phyloP scores from a whole-genome alignment of 768 basidiomycete genomes.

The Boletus tomentosulus region DNA sequence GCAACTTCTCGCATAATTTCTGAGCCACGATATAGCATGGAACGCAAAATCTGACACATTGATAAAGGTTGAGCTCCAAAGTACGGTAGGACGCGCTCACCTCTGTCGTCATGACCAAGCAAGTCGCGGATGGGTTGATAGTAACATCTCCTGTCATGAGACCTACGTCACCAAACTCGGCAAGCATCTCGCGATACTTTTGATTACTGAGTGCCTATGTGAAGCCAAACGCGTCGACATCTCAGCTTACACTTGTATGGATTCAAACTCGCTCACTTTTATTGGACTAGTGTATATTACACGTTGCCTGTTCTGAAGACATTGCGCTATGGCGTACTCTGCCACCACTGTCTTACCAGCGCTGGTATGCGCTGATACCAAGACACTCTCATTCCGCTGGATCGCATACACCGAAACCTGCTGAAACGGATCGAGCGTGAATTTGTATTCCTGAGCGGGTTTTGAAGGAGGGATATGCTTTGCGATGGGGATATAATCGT shows the following conservation, averaged over 20 bases:
- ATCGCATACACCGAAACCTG: slow-evolving; percentile 92
- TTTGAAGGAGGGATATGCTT: slow-evolving; percentile 88
- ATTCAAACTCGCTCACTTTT: slow-evolving; percentile 62
- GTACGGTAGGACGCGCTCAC: slow-evolving; percentile 37
- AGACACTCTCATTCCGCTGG: slow-evolving; percentile 93
- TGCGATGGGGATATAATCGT: slow-evolving; percentile 86
- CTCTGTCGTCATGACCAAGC: slow-evolving; percentile 99
- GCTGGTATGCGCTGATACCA: slow-evolving; percentile 98
- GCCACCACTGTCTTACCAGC: slow-evolving; percentile 99
- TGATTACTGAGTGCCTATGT: slow-evolving; percentile 93
- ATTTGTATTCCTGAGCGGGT: slow-evolving; percentile 91
- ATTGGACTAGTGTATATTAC: slow-evolving; percentile 99
- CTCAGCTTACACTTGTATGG: slow-evolving; percentile 9
- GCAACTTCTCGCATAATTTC: slow-evolving; percentile 99
- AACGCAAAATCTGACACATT: slow-evolving; percentile 78
- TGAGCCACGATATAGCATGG: slow-evolving; percentile 97
- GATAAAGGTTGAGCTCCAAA: neutral
- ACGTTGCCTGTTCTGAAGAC: slow-evolving; percentile 87
- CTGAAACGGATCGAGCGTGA: slow-evolving; percentile 96
- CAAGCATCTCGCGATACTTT: slow-evolving; percentile 97
- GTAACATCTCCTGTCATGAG: slow-evolving; percentile 99
- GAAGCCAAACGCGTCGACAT: slow-evolving; percentile 15
- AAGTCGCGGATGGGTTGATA: slow-evolving; percentile 94
- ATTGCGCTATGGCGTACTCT: slow-evolving; percentile 98
- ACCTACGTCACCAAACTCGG: slow-evolving; percentile 96